Conservation (phyloP, 1,284 basidiomycete genomes). For the Chalciporus piperatoides region DNA sequence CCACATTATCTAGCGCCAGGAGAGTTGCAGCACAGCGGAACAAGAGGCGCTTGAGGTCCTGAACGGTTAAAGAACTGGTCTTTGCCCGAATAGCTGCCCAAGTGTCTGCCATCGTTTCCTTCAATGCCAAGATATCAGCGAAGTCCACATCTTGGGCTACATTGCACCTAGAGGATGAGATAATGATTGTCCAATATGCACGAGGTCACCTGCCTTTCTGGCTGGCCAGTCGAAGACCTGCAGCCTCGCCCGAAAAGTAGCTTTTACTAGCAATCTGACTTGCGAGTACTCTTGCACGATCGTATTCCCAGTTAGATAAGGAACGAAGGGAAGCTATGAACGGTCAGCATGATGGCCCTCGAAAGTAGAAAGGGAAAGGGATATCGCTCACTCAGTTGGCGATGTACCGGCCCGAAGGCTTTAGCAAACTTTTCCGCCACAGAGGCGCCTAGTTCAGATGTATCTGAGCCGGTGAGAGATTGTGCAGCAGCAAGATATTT, state of each 20-base stretch:
- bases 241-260: constrained; percentile 84
- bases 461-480: constrained; percentile 60
- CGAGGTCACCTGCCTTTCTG: constrained; percentile 40
- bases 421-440: constrained; percentile 83
- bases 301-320: constrained; percentile 60
- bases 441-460: constrained; percentile 86
- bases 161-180: constrained; percentile 3
- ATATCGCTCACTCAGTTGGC: constrained; percentile 63
- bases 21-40: constrained; percentile 85
- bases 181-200: background rate
- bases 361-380: background rate
- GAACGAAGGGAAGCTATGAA: constrained; percentile 52
- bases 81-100: constrained; percentile 69
- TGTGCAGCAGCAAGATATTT: constrained; percentile 80
- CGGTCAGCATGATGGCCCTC: background rate
- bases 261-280: constrained; percentile 84
- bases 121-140: constrained; percentile 62
- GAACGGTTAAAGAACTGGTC: constrained; percentile 66
- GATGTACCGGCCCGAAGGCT: constrained; percentile 72
- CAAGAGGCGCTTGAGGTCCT: constrained; percentile 81
- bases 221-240: constrained; percentile 70
- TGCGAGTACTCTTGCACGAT: constrained; percentile 72
- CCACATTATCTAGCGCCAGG: constrained; percentile 66
- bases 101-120: constrained; percentile 66
- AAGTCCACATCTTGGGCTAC: constrained; percentile 51